phyloP scores from a whole-genome alignment of 352 stramenopile genomes.

The Phytophthora pistaciae region DNA sequence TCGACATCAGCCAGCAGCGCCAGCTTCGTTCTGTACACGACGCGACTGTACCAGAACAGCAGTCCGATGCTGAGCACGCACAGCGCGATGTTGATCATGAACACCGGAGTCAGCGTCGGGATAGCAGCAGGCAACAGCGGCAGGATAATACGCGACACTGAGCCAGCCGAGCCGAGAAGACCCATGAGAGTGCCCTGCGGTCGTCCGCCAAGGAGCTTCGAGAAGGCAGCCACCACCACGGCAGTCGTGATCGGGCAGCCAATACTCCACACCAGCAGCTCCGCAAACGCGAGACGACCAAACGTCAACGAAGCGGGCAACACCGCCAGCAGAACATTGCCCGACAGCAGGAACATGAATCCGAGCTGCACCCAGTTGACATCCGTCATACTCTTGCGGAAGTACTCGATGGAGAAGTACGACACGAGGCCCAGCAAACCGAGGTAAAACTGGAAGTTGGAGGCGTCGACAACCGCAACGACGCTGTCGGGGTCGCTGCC shows the following conservation, averaged over 20 bases:
- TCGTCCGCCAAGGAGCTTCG: constrained; percentile 75
- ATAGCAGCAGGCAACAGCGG: constrained; percentile 78
- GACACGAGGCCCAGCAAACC: constrained; percentile 75
- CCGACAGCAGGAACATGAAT: constrained; percentile 68
- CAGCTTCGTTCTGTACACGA: constrained; percentile 65
- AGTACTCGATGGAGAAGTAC: constrained; percentile 86
- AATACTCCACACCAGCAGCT: constrained; percentile 86
- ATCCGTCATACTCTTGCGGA: constrained; percentile 71
- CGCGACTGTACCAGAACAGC: constrained; percentile 75
- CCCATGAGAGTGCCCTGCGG: constrained; percentile 87
- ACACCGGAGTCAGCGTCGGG: constrained; percentile 72
- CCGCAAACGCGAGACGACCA: constrained; percentile 52
- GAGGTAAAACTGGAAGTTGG: constrained; percentile 87
- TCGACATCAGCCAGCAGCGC: constrained; percentile 56
- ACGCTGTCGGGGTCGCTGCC: constrained; percentile 64
- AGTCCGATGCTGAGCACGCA: constrained; percentile 62
- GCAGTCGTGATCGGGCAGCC: constrained; percentile 82
- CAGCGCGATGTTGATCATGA: constrained; percentile 77
- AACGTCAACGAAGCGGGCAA: constrained; percentile 58
- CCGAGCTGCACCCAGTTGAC: constrained; percentile 78
- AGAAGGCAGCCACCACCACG: constrained; percentile 80
- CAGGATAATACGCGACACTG: constrained; percentile 79
- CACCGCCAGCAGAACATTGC: constrained; percentile 68
- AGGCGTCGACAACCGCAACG: constrained; percentile 65
- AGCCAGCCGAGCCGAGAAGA: constrained; percentile 75